phyloP scores from a whole-genome alignment of 2,329 filamentous ascomycete species.

The Epichloe gansuensis region DNA sequence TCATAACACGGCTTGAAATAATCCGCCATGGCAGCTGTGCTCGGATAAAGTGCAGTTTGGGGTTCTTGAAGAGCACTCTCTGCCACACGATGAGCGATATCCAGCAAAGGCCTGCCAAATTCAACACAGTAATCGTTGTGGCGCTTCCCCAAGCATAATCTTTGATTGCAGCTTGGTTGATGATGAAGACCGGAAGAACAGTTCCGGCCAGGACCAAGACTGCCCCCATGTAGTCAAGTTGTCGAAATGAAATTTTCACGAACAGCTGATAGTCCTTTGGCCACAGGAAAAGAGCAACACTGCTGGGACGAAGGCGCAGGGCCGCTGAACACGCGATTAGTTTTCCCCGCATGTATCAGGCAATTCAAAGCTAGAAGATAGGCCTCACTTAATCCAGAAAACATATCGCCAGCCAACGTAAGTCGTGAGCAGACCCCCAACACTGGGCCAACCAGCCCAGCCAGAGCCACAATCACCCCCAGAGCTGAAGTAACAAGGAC shows the following conservation, averaged over 20 bases:
- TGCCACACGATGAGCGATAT: constrained; percentile 11
- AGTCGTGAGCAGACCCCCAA: constrained; percentile 38
- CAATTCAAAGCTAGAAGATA: too few species aligned
- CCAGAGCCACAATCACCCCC: constrained; percentile 34
- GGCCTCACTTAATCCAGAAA: constrained; percentile 45
- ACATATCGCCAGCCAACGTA: constrained; percentile 41
- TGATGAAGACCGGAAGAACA: constrained; percentile 13
- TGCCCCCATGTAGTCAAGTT: constrained; percentile 41
- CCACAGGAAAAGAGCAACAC: constrained; percentile 37
- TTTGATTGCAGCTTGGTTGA: constrained; percentile 11
- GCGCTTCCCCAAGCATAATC: constrained; percentile 12
- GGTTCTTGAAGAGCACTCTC: constrained; percentile 5
- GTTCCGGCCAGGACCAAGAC: constrained; percentile 15
- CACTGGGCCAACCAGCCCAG: constrained; percentile 41
- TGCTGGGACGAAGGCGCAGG: constrained; percentile 34
- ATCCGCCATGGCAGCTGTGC: constrained; percentile 11
- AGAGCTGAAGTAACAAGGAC: constrained; percentile 35
- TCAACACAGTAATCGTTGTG: constrained; percentile 10
- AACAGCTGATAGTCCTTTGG: constrained; percentile 29
- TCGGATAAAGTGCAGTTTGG: constrained; percentile 8
- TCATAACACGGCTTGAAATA: constrained; percentile 10
- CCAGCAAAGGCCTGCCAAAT: constrained; percentile 10
- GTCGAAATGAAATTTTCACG: constrained; percentile 30
- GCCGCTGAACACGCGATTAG: constrained; percentile 22
- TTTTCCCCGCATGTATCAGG: background rate